Evolutionary conservation across 2,329 filamentous ascomycete species (phyloP).

Genomic region (Hymenoscyphus salicellus): DNA sequence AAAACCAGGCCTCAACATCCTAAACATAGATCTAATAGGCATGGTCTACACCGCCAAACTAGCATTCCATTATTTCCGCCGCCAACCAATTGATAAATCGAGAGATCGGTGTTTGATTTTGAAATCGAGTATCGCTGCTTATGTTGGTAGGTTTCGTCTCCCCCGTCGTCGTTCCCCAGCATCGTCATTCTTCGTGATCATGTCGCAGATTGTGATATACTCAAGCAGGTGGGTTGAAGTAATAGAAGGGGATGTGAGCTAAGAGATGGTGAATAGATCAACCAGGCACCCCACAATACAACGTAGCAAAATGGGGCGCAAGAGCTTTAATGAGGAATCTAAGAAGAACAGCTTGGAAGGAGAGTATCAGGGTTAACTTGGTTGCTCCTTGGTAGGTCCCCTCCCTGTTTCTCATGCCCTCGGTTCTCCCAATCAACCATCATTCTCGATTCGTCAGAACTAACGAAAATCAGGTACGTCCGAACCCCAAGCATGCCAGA

Average conservation of each 20-base stretch:
- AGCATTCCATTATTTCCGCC: slow-evolving; percentile 46
- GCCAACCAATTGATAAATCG: slow-evolving; percentile 39
- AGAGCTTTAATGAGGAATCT: slow-evolving; percentile 44
- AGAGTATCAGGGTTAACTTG: slow-evolving; percentile 47
- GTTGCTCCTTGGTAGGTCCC: slow-evolving; percentile 40
- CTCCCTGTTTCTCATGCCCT: neutral
- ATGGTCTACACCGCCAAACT: slow-evolving; percentile 47
- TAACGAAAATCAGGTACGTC: slow-evolving; percentile 1
- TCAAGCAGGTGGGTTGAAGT: too few relatives aligned
- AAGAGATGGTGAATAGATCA: slow-evolving; percentile 30
- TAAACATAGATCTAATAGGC: slow-evolving; percentile 43
- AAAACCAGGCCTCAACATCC: slow-evolving; percentile 43
- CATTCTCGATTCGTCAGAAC: neutral
- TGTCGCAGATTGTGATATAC: too few relatives aligned
- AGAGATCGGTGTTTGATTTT: slow-evolving; percentile 49
- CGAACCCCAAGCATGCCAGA: slow-evolving; percentile 5
- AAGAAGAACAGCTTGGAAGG: slow-evolving; percentile 39
- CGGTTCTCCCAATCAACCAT: neutral
- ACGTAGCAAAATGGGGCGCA: slow-evolving; percentile 44
- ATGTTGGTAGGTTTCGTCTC: slow-evolving; percentile 40
- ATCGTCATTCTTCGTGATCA: too few relatives aligned
- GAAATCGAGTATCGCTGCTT: slow-evolving; percentile 47
- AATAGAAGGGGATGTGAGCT: neutral
- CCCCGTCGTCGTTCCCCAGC: too few relatives aligned
- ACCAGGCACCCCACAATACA: slow-evolving; percentile 43